A percentile compares a stretch with the other conserved stretches of the same genome.
phyloP scores from a whole-genome alignment of 208 protist genomes.

The Angomonas ambiguus region DNA sequence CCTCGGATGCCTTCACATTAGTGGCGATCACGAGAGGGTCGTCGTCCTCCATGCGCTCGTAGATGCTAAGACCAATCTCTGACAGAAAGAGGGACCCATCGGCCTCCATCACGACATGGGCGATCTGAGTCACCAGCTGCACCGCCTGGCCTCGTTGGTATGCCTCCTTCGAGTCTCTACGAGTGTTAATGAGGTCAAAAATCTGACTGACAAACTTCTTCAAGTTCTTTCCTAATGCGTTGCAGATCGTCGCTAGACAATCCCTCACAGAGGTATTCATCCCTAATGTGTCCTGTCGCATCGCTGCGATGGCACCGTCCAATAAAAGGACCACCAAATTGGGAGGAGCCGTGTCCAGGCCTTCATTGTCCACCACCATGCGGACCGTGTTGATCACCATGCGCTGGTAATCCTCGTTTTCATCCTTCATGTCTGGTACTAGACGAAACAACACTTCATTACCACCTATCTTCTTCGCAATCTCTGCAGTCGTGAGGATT shows the following conservation, averaged over 20 bases:
- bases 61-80: constrained; percentile 95
- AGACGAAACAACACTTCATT: constrained; percentile 92
- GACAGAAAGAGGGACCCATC: constrained; percentile 92
- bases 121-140: constrained; percentile 95
- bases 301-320: constrained; percentile 96
- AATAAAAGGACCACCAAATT: constrained; percentile 93
- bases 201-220: constrained; percentile 96
- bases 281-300: constrained; percentile 95
- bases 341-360: constrained; percentile 89
- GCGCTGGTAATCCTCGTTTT: constrained; percentile 96
- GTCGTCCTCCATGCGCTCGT: constrained; percentile 97
- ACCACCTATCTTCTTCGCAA: constrained; percentile 95
- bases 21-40: constrained; percentile 96
- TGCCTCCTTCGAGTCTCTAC: constrained; percentile 94
- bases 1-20: constrained; percentile 95
- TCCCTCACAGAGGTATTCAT: constrained; percentile 81
- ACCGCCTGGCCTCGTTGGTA: constrained; percentile 95
- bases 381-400: constrained; percentile 94
- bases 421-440: constrained; percentile 97
- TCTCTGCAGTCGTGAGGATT: constrained; percentile 95
- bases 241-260: constrained; percentile 94
- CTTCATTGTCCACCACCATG: constrained; percentile 65
- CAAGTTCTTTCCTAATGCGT: constrained; percentile 89
- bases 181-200: constrained; percentile 94
- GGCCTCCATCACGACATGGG: constrained; percentile 92